Conservation (phyloP, 1,284 basidiomycete genomes). For the Pseudozyma flocculosa region DNA sequence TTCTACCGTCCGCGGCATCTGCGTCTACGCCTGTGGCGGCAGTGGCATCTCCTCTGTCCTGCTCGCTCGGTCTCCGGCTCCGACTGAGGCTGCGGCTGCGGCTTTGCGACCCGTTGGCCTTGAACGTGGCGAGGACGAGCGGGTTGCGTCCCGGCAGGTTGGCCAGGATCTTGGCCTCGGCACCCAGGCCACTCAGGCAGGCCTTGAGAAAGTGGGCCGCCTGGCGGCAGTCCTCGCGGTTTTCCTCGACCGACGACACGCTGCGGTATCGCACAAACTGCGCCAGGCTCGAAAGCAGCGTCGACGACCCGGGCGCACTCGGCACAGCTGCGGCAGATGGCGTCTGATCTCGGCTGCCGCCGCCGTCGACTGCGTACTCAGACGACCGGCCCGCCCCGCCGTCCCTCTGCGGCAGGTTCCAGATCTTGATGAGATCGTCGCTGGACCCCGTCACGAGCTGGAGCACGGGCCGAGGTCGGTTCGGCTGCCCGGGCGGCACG, state of each 20-base stretch:
- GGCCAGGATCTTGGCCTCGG: constrained; percentile 44
- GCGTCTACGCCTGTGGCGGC: too few relatives aligned
- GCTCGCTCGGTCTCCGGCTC: too few relatives aligned
- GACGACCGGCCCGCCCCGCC: too few relatives aligned
- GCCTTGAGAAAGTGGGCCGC: constrained; percentile 49
- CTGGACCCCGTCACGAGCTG: constrained; percentile 43
- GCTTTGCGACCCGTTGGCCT: constrained; percentile 12
- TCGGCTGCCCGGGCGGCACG: neutral
- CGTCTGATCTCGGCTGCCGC: too few relatives aligned
- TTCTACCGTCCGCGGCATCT: too few relatives aligned
- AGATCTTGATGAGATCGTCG: constrained; percentile 49
- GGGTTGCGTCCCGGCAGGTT: constrained; percentile 38
- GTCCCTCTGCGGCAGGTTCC: constrained; percentile 20
- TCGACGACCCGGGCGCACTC: constrained; percentile 45
- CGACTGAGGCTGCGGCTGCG: neutral
- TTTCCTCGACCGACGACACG: constrained; percentile 69
- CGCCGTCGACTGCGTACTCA: too few relatives aligned
- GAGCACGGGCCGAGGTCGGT: neutral
- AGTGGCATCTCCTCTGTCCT: too few relatives aligned
- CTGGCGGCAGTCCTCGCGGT: constrained; percentile 69
- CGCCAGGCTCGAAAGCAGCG: constrained; percentile 69
- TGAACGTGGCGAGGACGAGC: constrained; percentile 51
- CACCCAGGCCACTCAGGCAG: constrained; percentile 44
- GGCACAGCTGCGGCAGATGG: too few relatives aligned
- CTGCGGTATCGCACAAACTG: constrained; percentile 86